phyloP scores from a whole-genome alignment of 2,329 filamentous ascomycete genomes.

The Fusarium abutilonis region DNA sequence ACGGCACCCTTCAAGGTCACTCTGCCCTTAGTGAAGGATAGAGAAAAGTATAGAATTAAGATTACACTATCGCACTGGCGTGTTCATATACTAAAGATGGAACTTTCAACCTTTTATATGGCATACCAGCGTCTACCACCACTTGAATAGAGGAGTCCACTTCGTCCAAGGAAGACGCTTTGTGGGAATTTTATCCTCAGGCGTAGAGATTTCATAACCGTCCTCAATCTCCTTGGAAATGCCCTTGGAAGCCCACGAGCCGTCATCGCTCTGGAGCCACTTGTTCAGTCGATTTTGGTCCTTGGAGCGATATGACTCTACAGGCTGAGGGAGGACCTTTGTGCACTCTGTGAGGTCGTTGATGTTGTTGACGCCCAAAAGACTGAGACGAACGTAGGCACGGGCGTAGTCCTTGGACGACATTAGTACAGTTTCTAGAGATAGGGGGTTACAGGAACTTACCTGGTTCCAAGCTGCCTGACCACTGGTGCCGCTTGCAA shows the following conservation, averaged over 20 bases:
- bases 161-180: constrained; percentile 28
- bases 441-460: constrained; percentile 17
- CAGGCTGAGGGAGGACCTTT: constrained; percentile 57
- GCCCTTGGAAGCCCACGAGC: constrained; percentile 43
- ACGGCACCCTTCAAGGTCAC: not conserved
- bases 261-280: constrained; percentile 45
- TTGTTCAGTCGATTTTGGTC: constrained; percentile 41
- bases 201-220: constrained; percentile 39
- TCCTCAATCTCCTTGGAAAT: constrained; percentile 38
- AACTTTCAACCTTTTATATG: not conserved
- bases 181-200: constrained; percentile 39
- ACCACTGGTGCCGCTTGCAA: constrained; percentile 46
- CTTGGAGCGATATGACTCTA: constrained; percentile 26
- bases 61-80: constrained; percentile 9
- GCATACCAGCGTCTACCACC: constrained; percentile 21
- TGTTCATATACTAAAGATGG: constrained; percentile 1
- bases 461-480: constrained; percentile 56
- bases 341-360: constrained; percentile 66
- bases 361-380: constrained; percentile 67
- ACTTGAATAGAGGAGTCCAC: constrained; percentile 21
- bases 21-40: not conserved
- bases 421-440: not conserved
- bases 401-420: constrained; percentile 57
- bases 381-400: constrained; percentile 63
- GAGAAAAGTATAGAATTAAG: constrained; percentile 11